Conservation (phyloP, 1,284 basidiomycete genomes). For the Ganoderma sp. region DNA sequence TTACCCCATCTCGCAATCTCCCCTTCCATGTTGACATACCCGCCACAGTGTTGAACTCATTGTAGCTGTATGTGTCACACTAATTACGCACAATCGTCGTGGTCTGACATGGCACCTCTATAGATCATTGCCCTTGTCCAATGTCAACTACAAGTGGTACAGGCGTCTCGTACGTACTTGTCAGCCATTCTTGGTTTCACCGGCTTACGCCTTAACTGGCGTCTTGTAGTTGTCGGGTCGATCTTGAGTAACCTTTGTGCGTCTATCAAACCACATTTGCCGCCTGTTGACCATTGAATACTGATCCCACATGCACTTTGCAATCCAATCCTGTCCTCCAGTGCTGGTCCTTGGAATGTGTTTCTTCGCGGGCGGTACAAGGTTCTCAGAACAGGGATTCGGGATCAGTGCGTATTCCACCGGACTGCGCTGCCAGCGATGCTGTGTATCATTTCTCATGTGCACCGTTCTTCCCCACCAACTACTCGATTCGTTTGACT, state of each 20-base stretch:
- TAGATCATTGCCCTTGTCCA: conserved; percentile 84
- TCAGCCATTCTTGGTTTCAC: conserved; percentile 4
- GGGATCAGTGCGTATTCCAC: conserved; percentile 56
- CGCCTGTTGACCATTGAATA: background rate
- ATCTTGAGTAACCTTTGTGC: conserved; percentile 81
- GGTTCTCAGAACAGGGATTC: conserved; percentile 77
- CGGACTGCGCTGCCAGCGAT: conserved; percentile 4
- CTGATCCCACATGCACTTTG: conserved; percentile 11
- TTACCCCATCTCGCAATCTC: background rate
- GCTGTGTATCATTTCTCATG: conserved; percentile 6
- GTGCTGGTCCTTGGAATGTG: conserved; percentile 87
- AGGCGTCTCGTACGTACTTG: conserved; percentile 70
- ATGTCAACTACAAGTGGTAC: conserved; percentile 84
- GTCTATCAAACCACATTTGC: conserved; percentile 8
- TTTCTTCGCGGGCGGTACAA: conserved; percentile 73
- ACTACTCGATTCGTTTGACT: conserved; percentile 7
- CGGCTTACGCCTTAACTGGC: conserved; percentile 14
- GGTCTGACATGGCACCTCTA: conserved; percentile 11
- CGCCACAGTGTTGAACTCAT: conserved; percentile 75
- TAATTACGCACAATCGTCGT: conserved; percentile 13
- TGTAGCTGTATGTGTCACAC: conserved; percentile 62
- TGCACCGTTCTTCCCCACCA: conserved; percentile 1
- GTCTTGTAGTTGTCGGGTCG: conserved; percentile 70
- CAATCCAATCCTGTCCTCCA: conserved; percentile 36
- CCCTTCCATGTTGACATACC: conserved; percentile 6